Evolutionary conservation across 2,329 filamentous ascomycete species (phyloP).

Genomic region (Sclerotinia nivalis): DNA sequence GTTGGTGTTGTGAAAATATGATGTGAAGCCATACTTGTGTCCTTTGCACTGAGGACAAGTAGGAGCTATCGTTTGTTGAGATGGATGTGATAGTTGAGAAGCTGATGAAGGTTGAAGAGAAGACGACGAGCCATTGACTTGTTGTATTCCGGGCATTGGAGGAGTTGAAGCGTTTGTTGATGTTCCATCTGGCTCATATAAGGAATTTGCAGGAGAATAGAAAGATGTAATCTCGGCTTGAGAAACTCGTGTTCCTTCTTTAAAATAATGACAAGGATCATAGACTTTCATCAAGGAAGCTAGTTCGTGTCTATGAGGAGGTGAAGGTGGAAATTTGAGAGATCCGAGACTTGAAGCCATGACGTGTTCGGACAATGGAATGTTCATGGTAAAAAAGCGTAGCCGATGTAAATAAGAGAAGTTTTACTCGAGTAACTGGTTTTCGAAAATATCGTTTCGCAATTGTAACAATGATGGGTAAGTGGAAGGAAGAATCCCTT

Average conservation of each 20-base stretch:
- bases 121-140: background rate
- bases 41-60: slow-evolving; percentile 34
- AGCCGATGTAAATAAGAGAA: background rate
- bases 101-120: background rate
- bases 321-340: slow-evolving; percentile 17
- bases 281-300: background rate
- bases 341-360: background rate
- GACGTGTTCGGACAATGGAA: slow-evolving; percentile 14
- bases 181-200: slow-evolving; percentile 14
- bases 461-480: background rate
- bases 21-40: slow-evolving; percentile 33
- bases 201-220: slow-evolving; percentile 18
- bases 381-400: slow-evolving; percentile 16
- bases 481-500: background rate
- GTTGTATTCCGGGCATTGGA: slow-evolving; percentile 11
- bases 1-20: slow-evolving; percentile 36
- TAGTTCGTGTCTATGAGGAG: slow-evolving; percentile 12
- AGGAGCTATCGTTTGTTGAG: background rate
- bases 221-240: slow-evolving; percentile 11
- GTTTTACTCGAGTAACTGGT: background rate
- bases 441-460: background rate
- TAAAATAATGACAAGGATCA: slow-evolving; percentile 1
- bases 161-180: slow-evolving; percentile 5
- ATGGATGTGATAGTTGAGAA: background rate
- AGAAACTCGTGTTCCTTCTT: background rate